Base-by-base conservation (phyloP, 306 rosid genomes). In the Oxytropis ochrocephala region DNA sequence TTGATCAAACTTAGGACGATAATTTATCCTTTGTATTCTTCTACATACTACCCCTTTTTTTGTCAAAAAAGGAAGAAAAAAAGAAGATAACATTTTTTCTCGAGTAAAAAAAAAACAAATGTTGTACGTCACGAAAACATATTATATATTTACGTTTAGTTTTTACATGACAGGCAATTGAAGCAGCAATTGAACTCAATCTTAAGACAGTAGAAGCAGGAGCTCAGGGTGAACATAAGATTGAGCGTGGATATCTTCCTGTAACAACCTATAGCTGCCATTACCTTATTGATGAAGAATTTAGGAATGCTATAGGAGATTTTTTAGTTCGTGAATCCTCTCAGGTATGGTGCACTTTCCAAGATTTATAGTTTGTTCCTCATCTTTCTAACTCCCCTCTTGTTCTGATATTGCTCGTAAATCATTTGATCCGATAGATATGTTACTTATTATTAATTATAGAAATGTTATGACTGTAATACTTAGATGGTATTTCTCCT, bases 151-250 rank as follows among this genome's bases (percentile, higher is more conserved):
- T 74, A 8, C 35, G 39, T 2, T n/a, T 50, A 81, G 69, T 54
- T 58, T 48, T 27, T 46, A 39, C 48, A 53, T 71, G 36, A 41
- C 84, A 93, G 98, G 98, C 98, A 71, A 93, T 93, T 47, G 98
- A 93, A 84, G 98, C 98, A 64, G 98, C 97, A 5, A 93, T 93
- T 47, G 98, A 93, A 72, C 93, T 93, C 29, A 72, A 79, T 79
- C 87, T 93, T 48, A 64, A 72, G 65, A 93, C 91, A 12, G 98
- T 93, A 9, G 98, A 93, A 83, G 98, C 98, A 14, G 98, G 98
- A 77, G 98, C 98, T 39, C 97, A 93, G 72, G 98, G 98, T n/a
- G 98, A 93, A 83, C 98, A 93, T 73, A 90, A 93, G 83, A 93
- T 93, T 78, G 97, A 93, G 75, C 87, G 98, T 18, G 98, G 98